Evolutionary conservation across 202 grass and related monocot genomes (phyloP).

Genomic region (Dendrocalamus latiflorus): DNA sequence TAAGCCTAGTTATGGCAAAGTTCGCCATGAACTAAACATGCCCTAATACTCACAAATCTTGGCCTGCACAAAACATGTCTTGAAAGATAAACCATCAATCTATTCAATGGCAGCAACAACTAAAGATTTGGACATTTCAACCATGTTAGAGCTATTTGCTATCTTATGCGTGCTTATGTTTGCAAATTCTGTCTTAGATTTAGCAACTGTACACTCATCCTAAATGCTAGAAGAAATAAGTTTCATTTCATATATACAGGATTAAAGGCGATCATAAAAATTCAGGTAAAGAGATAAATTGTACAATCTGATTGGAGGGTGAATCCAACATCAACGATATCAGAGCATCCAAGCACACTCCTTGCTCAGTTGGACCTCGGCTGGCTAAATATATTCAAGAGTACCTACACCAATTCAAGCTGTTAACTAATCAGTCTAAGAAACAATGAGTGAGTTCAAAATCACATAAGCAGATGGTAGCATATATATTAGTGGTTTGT

Average conservation of each 20-base stretch:
- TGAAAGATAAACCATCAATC: too few species aligned
- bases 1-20: too few species aligned
- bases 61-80: too few species aligned
- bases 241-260: not conserved
- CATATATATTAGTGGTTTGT: not conserved
- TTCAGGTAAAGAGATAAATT: slow-evolving; percentile 25
- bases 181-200: too few species aligned
- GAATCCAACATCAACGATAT: slow-evolving; percentile 95
- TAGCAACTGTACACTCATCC: too few species aligned
- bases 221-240: too few species aligned
- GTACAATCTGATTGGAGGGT: slow-evolving; percentile 80
- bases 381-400: slow-evolving; percentile 87
- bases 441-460: not conserved
- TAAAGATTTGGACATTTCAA: too few species aligned
- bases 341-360: slow-evolving; percentile 84
- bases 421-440: not conserved
- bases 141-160: too few species aligned
- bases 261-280: not conserved
- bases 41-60: too few species aligned
- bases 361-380: slow-evolving; percentile 72
- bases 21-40: too few species aligned
- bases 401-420: slow-evolving; percentile 57
- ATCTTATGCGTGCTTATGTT: too few species aligned
- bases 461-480: not conserved
- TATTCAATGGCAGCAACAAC: too few species aligned